These are phyloP conservation scores for Paspalum vaginatum DNA, from an alignment of 176 grass and related monocot genomes.

Conservation along the genomic window DNA sequence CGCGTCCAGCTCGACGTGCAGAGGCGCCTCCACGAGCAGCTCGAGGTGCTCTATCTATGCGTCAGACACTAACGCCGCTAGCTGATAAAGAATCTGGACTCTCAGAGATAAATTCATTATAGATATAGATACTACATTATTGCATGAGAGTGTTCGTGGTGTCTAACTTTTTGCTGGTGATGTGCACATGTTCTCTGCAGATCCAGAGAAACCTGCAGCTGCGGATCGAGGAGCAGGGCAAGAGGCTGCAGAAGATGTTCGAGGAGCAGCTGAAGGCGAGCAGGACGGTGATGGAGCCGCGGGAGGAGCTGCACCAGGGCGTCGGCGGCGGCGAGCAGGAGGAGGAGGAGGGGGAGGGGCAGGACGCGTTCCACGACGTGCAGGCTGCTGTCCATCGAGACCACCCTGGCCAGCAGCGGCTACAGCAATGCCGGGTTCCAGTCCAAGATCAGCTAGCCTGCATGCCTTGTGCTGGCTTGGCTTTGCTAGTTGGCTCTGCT, in stretches of 20 bases:
- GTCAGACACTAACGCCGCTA: background rate
- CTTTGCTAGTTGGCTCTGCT: background rate
- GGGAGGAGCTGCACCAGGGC: slow-evolving; percentile 19
- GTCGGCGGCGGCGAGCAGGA: slow-evolving; percentile 11
- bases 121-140: background rate
- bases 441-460: slow-evolving; percentile 59
- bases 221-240: slow-evolving; percentile 84
- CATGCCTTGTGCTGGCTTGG: background rate
- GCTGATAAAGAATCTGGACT: background rate
- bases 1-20: slow-evolving; percentile 82
- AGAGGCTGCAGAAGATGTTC: slow-evolving; percentile 77
- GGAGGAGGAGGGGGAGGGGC: background rate
- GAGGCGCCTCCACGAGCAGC: slow-evolving; percentile 90
- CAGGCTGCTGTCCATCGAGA: slow-evolving; percentile 29
- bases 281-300: slow-evolving; percentile 21
- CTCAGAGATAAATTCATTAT: background rate
- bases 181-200: slow-evolving; percentile 21
- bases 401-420: background rate
- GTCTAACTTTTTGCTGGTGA: background rate
- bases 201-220: slow-evolving; percentile 77
- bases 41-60: slow-evolving; percentile 59
- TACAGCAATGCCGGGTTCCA: slow-evolving; percentile 40
- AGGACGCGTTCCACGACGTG: slow-evolving; percentile 42
- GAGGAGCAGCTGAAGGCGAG: slow-evolving; percentile 80
- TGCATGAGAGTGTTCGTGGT: background rate